phyloP scores from a whole-genome alignment of 148 eudicot species.

The Rheum nobile region DNA sequence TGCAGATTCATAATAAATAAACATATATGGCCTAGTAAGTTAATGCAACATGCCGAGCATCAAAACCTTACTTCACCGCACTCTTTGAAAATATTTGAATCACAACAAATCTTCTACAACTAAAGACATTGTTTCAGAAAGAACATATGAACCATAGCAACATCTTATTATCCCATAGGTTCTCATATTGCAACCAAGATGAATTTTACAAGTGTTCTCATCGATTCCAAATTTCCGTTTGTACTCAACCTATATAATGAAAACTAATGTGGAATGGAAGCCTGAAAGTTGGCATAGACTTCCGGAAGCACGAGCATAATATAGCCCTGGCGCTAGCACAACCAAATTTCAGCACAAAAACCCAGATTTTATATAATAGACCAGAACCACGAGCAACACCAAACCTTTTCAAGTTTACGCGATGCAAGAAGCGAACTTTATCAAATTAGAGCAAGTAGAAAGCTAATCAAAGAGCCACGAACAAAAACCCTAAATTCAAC shows the following conservation, averaged over 20 bases:
- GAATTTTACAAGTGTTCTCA: not conserved
- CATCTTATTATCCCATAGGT: not conserved
- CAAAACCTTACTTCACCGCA: not conserved
- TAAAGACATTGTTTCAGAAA: not conserved
- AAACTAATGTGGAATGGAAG: not conserved
- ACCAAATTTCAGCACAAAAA: not conserved
- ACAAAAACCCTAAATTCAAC: not conserved
- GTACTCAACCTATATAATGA: not conserved
- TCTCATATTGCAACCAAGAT: not conserved
- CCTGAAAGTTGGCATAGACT: not conserved
- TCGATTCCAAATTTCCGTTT: not conserved
- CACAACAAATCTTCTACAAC: not conserved
- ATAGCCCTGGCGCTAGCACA: not conserved
- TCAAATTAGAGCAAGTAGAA: not conserved
- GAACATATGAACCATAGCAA: not conserved
- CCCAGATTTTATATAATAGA: not conserved
- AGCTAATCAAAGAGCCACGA: not conserved
- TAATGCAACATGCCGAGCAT: not conserved
- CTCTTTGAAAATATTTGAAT: not conserved
- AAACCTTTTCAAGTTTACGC: not conserved
- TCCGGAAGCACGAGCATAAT: not conserved
- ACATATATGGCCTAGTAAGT: not conserved
- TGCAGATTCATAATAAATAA: not conserved
- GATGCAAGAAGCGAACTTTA: not conserved
- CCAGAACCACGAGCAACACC: not conserved